Conservation (phyloP, 306 rosid genomes). For the Echinosophora koreensis region DNA sequence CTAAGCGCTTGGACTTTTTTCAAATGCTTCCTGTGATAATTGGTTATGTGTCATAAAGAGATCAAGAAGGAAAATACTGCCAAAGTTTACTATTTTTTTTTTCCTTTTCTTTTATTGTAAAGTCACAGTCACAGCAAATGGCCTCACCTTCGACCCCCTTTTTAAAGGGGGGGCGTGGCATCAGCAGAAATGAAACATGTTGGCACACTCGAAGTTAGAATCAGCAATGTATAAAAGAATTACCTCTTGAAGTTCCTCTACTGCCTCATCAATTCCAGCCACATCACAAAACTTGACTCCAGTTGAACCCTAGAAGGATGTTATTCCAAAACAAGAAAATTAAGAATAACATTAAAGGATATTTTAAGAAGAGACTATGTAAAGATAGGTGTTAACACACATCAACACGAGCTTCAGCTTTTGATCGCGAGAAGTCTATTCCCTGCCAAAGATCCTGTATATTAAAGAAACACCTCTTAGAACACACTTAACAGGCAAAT, state of each 20-base stretch:
- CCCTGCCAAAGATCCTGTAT: constrained; percentile 98
- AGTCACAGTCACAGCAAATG: constrained; percentile 19
- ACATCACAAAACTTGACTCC: constrained; percentile 91
- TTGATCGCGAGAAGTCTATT: constrained; percentile 95
- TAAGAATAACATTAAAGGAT: constrained; percentile 38
- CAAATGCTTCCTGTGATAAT: too few species aligned
- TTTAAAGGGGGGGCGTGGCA: not conserved
- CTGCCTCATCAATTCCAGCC: constrained; percentile 99
- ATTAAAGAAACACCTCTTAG: constrained; percentile 48
- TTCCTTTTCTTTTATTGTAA: not conserved
- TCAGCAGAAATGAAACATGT: constrained; percentile 23
- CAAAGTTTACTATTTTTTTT: not conserved
- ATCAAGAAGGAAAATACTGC: not conserved
- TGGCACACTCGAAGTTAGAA: constrained; percentile 4
- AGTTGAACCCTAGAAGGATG: constrained; percentile 84
- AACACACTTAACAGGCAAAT: constrained; percentile 44
- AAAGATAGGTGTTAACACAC: constrained; percentile 62
- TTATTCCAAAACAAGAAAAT: constrained; percentile 47
- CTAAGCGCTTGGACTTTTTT: too few species aligned
- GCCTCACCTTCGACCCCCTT: not conserved
- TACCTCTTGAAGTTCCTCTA: constrained; percentile 98
- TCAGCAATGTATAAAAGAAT: constrained; percentile 41
- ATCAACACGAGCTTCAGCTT: constrained; percentile 99
- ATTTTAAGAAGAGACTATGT: constrained; percentile 33
- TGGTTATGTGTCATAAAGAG: not conserved